Conservation (phyloP, 2,329 filamentous ascomycete species). For the Pyrenochaeta sp. region DNA sequence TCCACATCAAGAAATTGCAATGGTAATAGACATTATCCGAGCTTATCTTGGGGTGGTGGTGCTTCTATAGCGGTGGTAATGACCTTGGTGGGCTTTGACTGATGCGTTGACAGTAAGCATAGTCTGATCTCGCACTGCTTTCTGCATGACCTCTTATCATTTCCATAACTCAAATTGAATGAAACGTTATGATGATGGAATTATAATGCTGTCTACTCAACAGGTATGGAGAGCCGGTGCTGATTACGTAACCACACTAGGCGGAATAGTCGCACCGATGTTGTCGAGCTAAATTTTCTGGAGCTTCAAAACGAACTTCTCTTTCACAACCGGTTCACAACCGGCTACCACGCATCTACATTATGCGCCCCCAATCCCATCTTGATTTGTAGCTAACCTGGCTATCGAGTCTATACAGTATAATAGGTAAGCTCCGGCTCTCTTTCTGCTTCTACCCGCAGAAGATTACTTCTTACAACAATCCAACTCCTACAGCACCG, state of each 20-base stretch:
- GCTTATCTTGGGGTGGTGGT: not conserved
- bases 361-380: conserved; percentile 17
- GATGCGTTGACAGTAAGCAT: not conserved
- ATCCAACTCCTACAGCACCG: conserved; percentile 66
- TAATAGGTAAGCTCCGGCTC: conserved; percentile 23
- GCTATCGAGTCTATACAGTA: not conserved
- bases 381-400: conserved; percentile 23
- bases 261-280: conserved; percentile 24
- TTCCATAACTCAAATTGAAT: not conserved
- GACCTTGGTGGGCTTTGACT: too few relatives aligned
- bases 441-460: conserved; percentile 28
- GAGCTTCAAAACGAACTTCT: conserved; percentile 23
- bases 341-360: conserved; percentile 24
- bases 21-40: not conserved
- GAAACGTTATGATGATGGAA: not conserved
- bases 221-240: too few relatives aligned
- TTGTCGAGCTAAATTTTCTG: conserved; percentile 34
- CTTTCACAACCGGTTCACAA: conserved; percentile 10
- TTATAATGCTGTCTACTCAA: not conserved
- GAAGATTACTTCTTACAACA: conserved; percentile 60
- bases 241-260: conserved; percentile 29
- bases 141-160: not conserved
- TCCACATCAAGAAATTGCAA: too few relatives aligned
- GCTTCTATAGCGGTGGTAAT: not conserved
- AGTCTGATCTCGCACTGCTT: too few relatives aligned